Evolutionary conservation across 257 asterid genomes (phyloP).

Genomic region (Salvia hispanica): DNA sequence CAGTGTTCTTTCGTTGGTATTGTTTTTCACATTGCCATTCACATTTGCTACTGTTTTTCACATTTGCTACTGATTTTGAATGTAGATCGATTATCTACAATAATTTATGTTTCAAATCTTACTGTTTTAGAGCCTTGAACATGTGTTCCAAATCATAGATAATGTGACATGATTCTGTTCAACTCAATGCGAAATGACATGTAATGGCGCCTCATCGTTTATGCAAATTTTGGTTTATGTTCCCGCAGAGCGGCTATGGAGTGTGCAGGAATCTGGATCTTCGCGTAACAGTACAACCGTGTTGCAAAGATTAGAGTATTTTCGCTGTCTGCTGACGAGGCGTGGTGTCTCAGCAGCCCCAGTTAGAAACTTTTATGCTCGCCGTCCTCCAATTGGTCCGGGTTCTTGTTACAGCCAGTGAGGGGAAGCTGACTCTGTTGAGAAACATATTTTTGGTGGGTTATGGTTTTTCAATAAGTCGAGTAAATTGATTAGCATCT

Average conservation of each 20-base stretch:
- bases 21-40: slow-evolving; percentile 1
- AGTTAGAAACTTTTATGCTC: slow-evolving; percentile 57
- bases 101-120: neutral
- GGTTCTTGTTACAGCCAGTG: slow-evolving; percentile 85
- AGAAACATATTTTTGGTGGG: no score
- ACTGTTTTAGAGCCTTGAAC: neutral
- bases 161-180: neutral
- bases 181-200: neutral
- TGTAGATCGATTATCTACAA: neutral
- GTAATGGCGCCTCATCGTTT: neutral
- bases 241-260: slow-evolving; percentile 78
- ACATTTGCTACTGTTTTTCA: slow-evolving; percentile 7
- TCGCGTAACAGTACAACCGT: slow-evolving; percentile 32
- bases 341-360: slow-evolving; percentile 94
- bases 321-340: slow-evolving; percentile 78
- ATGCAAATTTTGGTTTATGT: slow-evolving; percentile 8
- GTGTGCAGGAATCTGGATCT: slow-evolving; percentile 46
- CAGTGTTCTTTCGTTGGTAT: neutral
- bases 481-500: neutral
- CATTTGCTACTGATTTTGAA: neutral
- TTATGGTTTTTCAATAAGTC: neutral
- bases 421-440: slow-evolving; percentile 10
- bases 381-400: slow-evolving; percentile 63
- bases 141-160: neutral
- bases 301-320: slow-evolving; percentile 66